phyloP scores from a whole-genome alignment of 768 basidiomycete genomes.

The Hygrocybe coccinea region DNA sequence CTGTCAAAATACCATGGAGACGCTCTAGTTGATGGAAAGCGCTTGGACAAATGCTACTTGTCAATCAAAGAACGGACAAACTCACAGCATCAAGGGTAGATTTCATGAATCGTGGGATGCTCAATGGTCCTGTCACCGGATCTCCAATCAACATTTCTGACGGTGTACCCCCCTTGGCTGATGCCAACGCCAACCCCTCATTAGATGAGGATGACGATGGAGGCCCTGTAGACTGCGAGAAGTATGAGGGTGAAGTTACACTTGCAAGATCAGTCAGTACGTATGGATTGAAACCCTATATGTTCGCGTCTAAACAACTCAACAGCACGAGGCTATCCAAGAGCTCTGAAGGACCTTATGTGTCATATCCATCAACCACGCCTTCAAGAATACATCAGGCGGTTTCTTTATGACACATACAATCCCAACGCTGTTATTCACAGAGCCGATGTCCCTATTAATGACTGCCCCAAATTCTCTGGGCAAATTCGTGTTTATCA shows the following conservation, averaged over 20 bases:
- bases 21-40: constrained; percentile 18
- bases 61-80: constrained; percentile 20
- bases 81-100: constrained; percentile 14
- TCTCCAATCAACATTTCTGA: not conserved
- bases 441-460: not conserved
- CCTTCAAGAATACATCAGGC: constrained; percentile 17
- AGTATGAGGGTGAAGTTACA: too few species aligned
- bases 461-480: constrained; percentile 3
- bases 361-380: not conserved
- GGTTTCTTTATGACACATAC: constrained; percentile 22
- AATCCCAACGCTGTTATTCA: not conserved
- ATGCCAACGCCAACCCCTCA: not conserved
- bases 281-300: too few species aligned
- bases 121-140: not conserved
- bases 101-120: constrained; percentile 17
- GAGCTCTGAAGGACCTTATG: not conserved
- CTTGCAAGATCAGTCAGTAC: too few species aligned
- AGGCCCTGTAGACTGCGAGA: too few species aligned
- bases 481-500: not conserved
- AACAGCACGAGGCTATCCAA: not conserved
- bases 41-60: not conserved
- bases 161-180: not conserved
- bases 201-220: not conserved
- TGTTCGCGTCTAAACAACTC: too few species aligned
- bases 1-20: constrained; percentile 24